Evolutionary conservation across 1,284 basidiomycete genomes (phyloP), one percentile per base, ranked within the genome.

Genomic region (Phellopilus nigrolimitatus): DNA sequence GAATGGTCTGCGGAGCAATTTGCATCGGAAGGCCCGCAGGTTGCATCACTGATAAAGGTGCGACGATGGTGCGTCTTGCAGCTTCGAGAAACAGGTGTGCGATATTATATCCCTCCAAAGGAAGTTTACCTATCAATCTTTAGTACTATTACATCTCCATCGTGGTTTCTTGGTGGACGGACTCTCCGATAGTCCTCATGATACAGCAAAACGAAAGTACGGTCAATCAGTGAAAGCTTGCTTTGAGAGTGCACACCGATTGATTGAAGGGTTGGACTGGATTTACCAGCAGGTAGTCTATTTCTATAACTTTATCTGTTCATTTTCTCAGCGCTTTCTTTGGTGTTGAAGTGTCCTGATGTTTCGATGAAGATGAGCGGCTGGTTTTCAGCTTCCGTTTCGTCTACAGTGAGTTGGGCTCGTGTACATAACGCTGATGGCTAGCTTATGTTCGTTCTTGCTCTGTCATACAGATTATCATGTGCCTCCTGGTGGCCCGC

Each of bases 71-170:
- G 76, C 9, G 68, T 76, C 1, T 65, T 82, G 41, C 68, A 72
- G 15, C 59, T 62, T 31, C 84, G 84, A 60, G 84, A 87, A 64
- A 70, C 71, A 27, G 75, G 85, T 82, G 48, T 53, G 75, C 66
- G 22, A 60, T 61, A 47, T 28, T 10, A 19, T 12, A 31, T 30
- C 13, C 13, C 31, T 34, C 7, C n/a, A 21, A 25, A 15, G 2
- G 19, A 3, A 31, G 1, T 33, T 30, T 10, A 4, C 57, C 31
- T 36, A 21, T 49, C 5, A 42, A 39, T 10, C 10, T 49, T 3
- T 57, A 88, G 84, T 76, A 0, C 68, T 86, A 17, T 66, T 88
- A 27, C 82, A 82, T 57, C 67, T 88, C 13, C 86, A 88, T 60
- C 72, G 83, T 31, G 70, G 75, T 17, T 86, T 83, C 61, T 83